Conservation (phyloP, 139 green algal genomes). For the Desmodesmus armatus region DNA sequence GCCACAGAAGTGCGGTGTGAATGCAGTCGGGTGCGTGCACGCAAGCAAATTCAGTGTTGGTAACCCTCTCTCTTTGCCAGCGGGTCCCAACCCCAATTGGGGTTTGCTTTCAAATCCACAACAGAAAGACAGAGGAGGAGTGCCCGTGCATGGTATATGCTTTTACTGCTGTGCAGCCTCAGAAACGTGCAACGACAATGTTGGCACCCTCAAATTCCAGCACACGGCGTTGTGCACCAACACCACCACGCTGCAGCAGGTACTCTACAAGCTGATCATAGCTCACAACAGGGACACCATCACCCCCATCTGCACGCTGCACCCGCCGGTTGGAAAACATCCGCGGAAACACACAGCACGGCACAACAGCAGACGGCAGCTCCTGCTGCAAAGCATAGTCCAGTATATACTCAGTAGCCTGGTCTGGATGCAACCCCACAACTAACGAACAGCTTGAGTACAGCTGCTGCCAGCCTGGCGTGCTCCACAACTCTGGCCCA, state of each 20-base stretch:
- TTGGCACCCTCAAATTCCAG: constrained; percentile 60
- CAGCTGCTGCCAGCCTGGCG: constrained; percentile 12
- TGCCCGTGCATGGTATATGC: too few species aligned
- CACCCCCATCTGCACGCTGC: background rate
- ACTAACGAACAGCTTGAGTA: constrained; percentile 42
- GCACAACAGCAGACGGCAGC: constrained; percentile 69
- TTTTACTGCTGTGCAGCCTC: too few species aligned
- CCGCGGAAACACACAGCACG: constrained; percentile 73
- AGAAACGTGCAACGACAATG: constrained; percentile 50
- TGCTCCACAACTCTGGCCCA: constrained; percentile 41
- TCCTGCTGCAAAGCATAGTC: constrained; percentile 49
- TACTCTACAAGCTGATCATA: constrained; percentile 60
- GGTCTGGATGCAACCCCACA: constrained; percentile 70
- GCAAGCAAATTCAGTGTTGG: too few species aligned
- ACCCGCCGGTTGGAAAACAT: constrained; percentile 60
- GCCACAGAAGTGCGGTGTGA: too few species aligned
- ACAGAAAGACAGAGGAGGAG: too few species aligned
- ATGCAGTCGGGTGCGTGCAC: too few species aligned
- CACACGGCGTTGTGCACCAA: background rate
- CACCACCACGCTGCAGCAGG: constrained; percentile 31
- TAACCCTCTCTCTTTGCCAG: too few species aligned
- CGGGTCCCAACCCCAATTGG: too few species aligned
- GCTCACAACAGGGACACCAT: constrained; percentile 40
- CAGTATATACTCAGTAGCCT: constrained; percentile 69
- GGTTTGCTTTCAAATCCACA: too few species aligned